Percentiles rank a stretch among this genome's conserved stretches.
These are phyloP conservation scores for Zoysia matrella DNA, from an alignment of 202 grass and related monocot genomes.

Conservation along the genomic window DNA sequence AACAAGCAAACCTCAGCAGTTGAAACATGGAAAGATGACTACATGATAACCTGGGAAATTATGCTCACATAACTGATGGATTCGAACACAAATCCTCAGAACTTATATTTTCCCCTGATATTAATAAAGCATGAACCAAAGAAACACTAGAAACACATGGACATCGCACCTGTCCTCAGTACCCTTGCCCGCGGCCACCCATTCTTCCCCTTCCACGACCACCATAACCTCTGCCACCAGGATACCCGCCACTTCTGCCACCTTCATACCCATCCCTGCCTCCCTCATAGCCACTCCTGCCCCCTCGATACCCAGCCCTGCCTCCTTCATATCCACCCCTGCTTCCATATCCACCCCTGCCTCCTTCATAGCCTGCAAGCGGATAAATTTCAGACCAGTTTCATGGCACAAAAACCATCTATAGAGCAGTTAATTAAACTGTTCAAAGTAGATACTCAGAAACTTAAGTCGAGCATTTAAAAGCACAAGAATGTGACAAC, in stretches of 20 bases:
- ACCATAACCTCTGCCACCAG: slow-evolving; percentile 61
- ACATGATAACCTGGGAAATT: slow-evolving; percentile 54
- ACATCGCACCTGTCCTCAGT: slow-evolving; percentile 41
- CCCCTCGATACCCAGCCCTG: not conserved
- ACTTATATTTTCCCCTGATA: slow-evolving; percentile 57
- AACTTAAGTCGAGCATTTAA: not conserved
- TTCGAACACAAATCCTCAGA: slow-evolving; percentile 52
- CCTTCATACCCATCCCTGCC: slow-evolving; percentile 54
- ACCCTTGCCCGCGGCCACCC: slow-evolving; percentile 55
- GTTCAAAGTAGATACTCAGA: not conserved
- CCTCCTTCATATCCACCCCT: not conserved
- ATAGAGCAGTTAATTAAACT: not conserved
- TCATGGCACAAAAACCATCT: not conserved
- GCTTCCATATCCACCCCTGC: slow-evolving; percentile 13
- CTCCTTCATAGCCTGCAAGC: slow-evolving; percentile 47
- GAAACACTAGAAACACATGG: slow-evolving; percentile 50
- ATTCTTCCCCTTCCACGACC: slow-evolving; percentile 68
- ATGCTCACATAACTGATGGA: slow-evolving; percentile 45
- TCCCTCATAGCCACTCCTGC: not conserved
- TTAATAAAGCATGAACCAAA: slow-evolving; percentile 63
- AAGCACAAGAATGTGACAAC: slow-evolving; percentile 11
- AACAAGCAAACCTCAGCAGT: slow-evolving; percentile 53
- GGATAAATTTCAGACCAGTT: not conserved
- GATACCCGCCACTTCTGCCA: slow-evolving; percentile 58
- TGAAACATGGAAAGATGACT: slow-evolving; percentile 51